Base-by-base conservation (phyloP, 108 stramenopile species). In the Cyclostephanos tholiformis region DNA sequence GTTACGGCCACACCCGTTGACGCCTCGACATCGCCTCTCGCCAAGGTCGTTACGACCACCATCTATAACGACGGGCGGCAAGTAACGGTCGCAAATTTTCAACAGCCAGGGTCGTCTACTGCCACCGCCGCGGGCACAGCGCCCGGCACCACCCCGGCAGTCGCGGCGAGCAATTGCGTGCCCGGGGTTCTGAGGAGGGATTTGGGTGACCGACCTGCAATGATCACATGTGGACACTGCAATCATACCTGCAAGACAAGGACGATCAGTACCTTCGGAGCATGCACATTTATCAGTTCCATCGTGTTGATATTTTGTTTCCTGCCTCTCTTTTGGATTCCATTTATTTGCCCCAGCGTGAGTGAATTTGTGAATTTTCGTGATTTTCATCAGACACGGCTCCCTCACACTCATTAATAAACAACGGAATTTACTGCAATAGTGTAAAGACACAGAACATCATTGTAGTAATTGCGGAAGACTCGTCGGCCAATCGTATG, bases 391-490 rank as follows among this genome's bases (percentile, higher is more conserved):
- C 36, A 17, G 32, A 30, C 30, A 1, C 43, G 38, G 50, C 10
- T 27, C 50, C 25, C 66, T 50, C 14, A 51, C 41, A 46, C 43
- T 22, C 44, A 26, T 65, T 65, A 1, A 46, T 46, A n/a, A n/a
- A n/a, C n/a, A n/a, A n/a, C n/a, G n/a, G n/a, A n/a, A n/a, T n/a
- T n/a, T n/a, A n/a, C n/a, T n/a, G n/a, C n/a, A n/a, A n/a, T n/a
- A 51, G 46, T 82, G 80, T 26, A 52, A 61, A 32, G 80, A 82
- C 56, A 62, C 59, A 13, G 68, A 75, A 27, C 80, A 82, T 62
- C 22, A 22, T 43, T 82, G 80, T 53, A 64, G 74, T 46, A 82
- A 82, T 27, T 82, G 80, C 29, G 80, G 80, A 4, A 53, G 74
- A 29, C 13, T 67, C 8, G 64, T 82, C 11, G 80, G 80, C 0